These are phyloP conservation scores for Phytopythium aichiense DNA, from an alignment of 352 stramenopile species.

Conservation along the genomic window DNA sequence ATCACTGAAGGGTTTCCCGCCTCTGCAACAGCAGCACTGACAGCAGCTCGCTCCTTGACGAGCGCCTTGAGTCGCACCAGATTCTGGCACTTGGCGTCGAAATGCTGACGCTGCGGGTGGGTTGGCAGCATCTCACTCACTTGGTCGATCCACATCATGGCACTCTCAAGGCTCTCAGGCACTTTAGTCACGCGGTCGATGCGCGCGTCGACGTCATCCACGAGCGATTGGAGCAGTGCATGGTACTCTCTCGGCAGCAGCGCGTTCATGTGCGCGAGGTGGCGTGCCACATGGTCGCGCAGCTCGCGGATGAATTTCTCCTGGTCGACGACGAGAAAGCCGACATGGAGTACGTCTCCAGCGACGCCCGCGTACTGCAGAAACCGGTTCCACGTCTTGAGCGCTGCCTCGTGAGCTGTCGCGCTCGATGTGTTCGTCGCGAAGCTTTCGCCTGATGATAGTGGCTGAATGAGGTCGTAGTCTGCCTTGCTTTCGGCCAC, in stretches of 20 bases:
- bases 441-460: background rate
- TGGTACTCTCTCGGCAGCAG: conserved; percentile 48
- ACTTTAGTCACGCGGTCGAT: conserved; percentile 66
- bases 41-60: conserved; percentile 21
- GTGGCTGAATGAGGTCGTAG: background rate
- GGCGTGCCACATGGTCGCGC: conserved; percentile 19
- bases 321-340: conserved; percentile 55
- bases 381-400: conserved; percentile 34
- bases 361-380: conserved; percentile 28
- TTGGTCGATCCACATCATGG: conserved; percentile 40
- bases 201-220: conserved; percentile 44
- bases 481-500: conserved; percentile 18
- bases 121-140: conserved; percentile 52
- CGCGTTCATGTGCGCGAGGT: conserved; percentile 35
- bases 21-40: background rate
- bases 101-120: conserved; percentile 38
- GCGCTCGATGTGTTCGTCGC: conserved; percentile 12
- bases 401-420: conserved; percentile 35
- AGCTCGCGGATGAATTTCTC: conserved; percentile 30
- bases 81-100: conserved; percentile 55
- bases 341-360: conserved; percentile 36
- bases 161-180: conserved; percentile 44
- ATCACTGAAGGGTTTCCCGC: background rate
- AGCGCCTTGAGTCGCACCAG: conserved; percentile 36
- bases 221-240: conserved; percentile 35